Conservation (phyloP, 164 flowering plant genomes). For the Aristolochia californica region DNA sequence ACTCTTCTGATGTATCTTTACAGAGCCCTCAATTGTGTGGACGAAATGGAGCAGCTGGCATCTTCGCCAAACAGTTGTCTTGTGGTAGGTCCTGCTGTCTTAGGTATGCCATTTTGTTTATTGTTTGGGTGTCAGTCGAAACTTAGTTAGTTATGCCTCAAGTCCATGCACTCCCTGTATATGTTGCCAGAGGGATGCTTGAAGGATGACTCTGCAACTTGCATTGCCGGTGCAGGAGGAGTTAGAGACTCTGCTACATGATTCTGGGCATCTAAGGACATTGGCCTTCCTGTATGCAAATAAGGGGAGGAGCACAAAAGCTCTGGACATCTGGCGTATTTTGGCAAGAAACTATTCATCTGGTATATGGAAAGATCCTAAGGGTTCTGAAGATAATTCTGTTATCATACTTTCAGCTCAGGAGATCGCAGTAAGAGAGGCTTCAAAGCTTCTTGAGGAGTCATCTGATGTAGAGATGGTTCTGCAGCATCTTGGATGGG, state of each 20-base stretch:
- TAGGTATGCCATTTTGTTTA: background rate
- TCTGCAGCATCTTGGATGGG: conserved; percentile 96
- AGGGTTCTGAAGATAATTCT: conserved; percentile 16
- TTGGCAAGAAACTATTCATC: conserved; percentile 58
- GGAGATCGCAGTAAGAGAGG: conserved; percentile 73
- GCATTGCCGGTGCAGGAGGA: conserved; percentile 96
- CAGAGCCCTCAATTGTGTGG: conserved; percentile 70
- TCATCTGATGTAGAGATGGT: conserved; percentile 70
- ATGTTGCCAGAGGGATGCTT: conserved; percentile 49
- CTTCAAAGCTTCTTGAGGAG: conserved; percentile 83
- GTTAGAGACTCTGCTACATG: conserved; percentile 77
- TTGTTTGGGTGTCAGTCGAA: conserved; percentile 7
- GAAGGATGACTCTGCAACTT: conserved; percentile 67
- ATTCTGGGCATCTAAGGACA: conserved; percentile 84
- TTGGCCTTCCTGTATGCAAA: conserved; percentile 91
- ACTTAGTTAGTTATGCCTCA: conserved; percentile 23
- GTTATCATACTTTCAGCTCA: conserved; percentile 27
- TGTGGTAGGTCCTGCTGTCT: conserved; percentile 53
- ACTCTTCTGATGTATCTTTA: conserved; percentile 90
- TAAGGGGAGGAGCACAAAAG: conserved; percentile 77
- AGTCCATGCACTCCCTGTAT: conserved; percentile 30
- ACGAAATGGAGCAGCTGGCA: conserved; percentile 87
- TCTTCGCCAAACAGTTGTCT: conserved; percentile 74
- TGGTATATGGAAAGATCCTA: conserved; percentile 49
- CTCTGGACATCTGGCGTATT: conserved; percentile 73